A percentile compares a stretch with the other conserved stretches of the same genome.
These are phyloP conservation scores for Gossypium ekmanianum DNA, from an alignment of 345 rosid species.

Conservation along the genomic window DNA sequence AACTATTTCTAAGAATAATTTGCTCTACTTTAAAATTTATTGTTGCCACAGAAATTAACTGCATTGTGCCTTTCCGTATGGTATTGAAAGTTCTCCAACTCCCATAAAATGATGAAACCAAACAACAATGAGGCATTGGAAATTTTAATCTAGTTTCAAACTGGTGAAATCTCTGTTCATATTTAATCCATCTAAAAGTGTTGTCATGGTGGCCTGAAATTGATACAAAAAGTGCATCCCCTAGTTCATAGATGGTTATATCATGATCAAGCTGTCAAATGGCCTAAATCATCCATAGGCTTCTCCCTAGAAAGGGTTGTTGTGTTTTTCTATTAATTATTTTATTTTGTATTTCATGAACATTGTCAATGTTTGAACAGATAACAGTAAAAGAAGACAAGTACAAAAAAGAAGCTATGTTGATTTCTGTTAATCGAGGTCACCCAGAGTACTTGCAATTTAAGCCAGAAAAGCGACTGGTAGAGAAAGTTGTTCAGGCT, in stretches of 20 bases:
- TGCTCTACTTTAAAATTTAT: background rate
- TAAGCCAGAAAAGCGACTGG: slow-evolving; percentile 76
- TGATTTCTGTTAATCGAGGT: slow-evolving; percentile 59
- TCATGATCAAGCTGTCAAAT: background rate
- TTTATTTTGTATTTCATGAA: slow-evolving; percentile 6
- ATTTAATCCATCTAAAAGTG: background rate
- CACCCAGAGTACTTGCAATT: slow-evolving; percentile 64
- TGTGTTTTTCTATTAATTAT: background rate
- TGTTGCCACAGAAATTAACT: background rate
- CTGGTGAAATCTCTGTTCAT: background rate
- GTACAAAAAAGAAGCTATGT: slow-evolving; percentile 69
- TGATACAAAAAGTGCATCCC: background rate
- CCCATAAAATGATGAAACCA: background rate
- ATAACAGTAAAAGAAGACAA: slow-evolving; percentile 83
- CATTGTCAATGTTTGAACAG: slow-evolving; percentile 27
- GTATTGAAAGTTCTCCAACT: background rate
- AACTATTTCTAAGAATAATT: background rate
- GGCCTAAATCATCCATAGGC: background rate
- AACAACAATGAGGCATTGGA: background rate
- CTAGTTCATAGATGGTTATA: background rate
- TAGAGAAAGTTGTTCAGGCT: slow-evolving; percentile 42
- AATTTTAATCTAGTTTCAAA: background rate
- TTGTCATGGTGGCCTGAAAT: background rate
- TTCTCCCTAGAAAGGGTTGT: background rate
- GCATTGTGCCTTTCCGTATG: background rate